Evolutionary conservation across 352 stramenopile species (phyloP), one percentile per base, ranked within the genome.

Genomic region (Globisporangium perplexum): DNA sequence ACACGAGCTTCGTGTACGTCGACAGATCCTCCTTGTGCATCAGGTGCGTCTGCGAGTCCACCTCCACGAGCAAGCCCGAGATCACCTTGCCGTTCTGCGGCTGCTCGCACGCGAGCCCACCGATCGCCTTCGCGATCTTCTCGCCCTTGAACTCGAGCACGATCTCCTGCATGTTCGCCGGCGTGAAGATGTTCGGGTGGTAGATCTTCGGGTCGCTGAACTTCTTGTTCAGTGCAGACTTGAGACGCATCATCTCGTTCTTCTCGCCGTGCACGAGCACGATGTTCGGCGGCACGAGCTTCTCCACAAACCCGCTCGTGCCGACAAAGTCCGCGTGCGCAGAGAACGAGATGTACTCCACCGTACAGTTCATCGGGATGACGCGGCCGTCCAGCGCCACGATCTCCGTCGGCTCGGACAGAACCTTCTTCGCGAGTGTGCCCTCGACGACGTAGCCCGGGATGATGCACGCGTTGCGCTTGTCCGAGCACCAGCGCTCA

Each of bases 371-470:
- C 69, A 98, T 86, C 1, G 94, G 90, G 54, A 98, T 88, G 43
- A 97, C 80, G 8, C 93, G 77, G 22, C 94, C 95, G 63, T 98
- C 94, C 49, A 98, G 71, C 1, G 91, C 95, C 0, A 95, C 87
- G 53, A 99, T 97, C 66, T 98, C 95, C 24, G 96, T 97, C 10
- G 95, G 95, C 57, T 98, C 88, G 0, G 81, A 95, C 52, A 98
- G 74, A 58, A 99, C 96, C 65, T 98, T 97, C 63, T 98, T 99
- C 2, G 96, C 96, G 8, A 99, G 68, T 4, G 96, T 99, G 46
- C 97, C 96, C 68, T 99, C 96, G 0, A 99, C 96, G 26, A 97
- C 95, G 68, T 99, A 99, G 36, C 98, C 98, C 24, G 98, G 96
- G 68, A 99, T 98, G 46, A 99, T 83, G 46, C 98, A 97, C 14